Base-by-base conservation (phyloP, 1,284 basidiomycete species). In the Tremellales sp. region DNA sequence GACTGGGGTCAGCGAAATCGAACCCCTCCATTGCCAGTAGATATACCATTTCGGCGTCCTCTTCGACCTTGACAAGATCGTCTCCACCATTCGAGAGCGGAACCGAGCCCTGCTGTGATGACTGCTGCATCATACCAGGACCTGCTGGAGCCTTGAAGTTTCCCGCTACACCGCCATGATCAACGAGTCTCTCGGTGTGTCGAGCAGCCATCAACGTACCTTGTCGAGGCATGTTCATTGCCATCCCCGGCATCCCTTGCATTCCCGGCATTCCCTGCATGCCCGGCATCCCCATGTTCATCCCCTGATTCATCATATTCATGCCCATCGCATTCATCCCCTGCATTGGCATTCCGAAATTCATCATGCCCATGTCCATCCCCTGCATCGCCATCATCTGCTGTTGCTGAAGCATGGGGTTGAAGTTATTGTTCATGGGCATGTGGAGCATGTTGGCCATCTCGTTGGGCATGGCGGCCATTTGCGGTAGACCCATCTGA, bases 321-420 rank as follows among this genome's bases (percentile, higher is more conserved):
- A 64, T 63, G 45, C 56, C 60, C 35, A 53, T 57, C 35, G 48
- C 51, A 58, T 61, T 61, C 47, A 55, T 57, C 10, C 51, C 46
- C 18, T 40, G 38, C 50, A 47, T 50, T 9, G 43, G 40, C 50
- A 54, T 51, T 10, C 47, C 51, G 24, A 34, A 45, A 21, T 56
- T 56, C 43, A 62, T 61, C 49, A 68, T 70, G 10, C 61, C 61
- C 40, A 61, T 61, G 59, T 71, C 69, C 61, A 68, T 68, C 14
- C 64, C 63, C 32, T 56, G 51, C 68, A 70, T 65, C 16, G 52
- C 51, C 63, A 65, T 64, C 58, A 61, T 61, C 44, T 61, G 58
- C 40, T 63, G 51, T 40, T 56, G 56, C 47, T 58, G 54, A 36
- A 47, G 46, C 35, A 52, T 49, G 14, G 51, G 46, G 25, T 45